Base-by-base conservation (phyloP, 768 basidiomycete genomes). In the Collybiopsis confluens region DNA sequence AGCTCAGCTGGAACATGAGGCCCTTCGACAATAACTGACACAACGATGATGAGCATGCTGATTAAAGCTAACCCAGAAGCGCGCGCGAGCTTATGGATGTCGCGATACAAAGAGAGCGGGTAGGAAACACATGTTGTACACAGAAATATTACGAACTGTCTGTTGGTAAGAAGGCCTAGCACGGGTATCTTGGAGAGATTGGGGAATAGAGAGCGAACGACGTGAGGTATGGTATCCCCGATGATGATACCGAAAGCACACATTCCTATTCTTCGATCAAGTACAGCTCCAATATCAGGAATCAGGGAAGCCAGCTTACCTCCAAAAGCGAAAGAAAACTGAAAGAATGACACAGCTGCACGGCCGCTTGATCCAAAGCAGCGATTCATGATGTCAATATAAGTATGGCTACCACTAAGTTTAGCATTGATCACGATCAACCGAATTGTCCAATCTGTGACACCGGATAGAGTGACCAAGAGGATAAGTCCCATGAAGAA, bases 381-480 rank as follows among this genome's bases (percentile, higher is more conserved):
- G 47, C 84, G 87, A 65, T 90, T 76, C 94, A 98, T 96, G 52
- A 97, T 88, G 60, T 88, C 93, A 55, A 95, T 94, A 64, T 98
- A 98, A 2, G 92, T 92, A 59, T 83, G 85, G 45, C 90, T 77
- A 1, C 97, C 96, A 61, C 92, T 94, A 54, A 99, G 75, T 73
- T 99, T 99, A 28, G 94, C 96, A 65, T 98, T 98, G 61, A 92
- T 66, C 38, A 98, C 91, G 51, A 99, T 96, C 27, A 99, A 82
- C 16, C 94, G 86, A 52, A 99, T 97, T 2, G 97, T 99, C 95
- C 95, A 97, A 68, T 92, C 90, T n/a, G 97, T 98, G 37, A 97
- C 80, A 18, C 68, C 77, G 48, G 90, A 95, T 9, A 99, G 74
- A 0, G 85, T 67, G 26, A 94, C 73, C 23, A 99, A 78, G 1